Conservation (phyloP, 2,329 filamentous ascomycete species). For the Clonostachys sp. region DNA sequence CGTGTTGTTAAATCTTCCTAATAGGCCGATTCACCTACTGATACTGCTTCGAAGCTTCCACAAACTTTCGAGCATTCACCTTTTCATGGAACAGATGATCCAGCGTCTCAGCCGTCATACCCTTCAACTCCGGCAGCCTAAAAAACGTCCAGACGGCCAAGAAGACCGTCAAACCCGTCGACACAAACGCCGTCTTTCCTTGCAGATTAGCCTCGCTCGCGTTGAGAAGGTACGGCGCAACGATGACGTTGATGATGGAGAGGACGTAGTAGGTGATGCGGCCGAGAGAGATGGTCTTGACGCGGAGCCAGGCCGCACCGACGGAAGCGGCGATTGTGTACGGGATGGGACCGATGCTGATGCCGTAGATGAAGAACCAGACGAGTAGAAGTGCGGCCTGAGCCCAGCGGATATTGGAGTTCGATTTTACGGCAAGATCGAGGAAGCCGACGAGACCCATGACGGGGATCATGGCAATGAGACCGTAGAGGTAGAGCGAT, state of each 20-base stretch:
- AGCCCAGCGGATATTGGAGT: slow-evolving; percentile 24
- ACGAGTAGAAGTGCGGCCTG: slow-evolving; percentile 26
- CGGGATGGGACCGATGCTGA: slow-evolving; percentile 38
- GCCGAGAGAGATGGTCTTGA: slow-evolving; percentile 12
- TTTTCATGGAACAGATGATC: no score
- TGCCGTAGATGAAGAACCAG: slow-evolving; percentile 34
- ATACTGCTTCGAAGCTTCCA: no score
- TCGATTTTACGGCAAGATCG: slow-evolving; percentile 60
- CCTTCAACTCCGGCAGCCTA: slow-evolving; percentile 49
- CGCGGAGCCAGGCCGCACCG: slow-evolving; percentile 22
- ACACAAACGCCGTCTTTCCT: slow-evolving; percentile 37
- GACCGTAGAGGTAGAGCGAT: slow-evolving; percentile 37
- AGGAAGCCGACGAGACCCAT: slow-evolving; percentile 81
- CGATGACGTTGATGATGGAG: slow-evolving; percentile 10
- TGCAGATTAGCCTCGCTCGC: slow-evolving; percentile 28
- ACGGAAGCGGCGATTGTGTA: slow-evolving; percentile 33
- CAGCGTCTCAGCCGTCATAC: no score
- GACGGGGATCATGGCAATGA: slow-evolving; percentile 46
- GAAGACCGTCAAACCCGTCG: slow-evolving; percentile 41
- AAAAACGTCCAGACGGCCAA: slow-evolving; percentile 43
- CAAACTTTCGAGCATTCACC: no score
- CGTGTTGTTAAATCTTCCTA: no score
- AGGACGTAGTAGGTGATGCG: slow-evolving; percentile 10
- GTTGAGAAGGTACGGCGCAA: slow-evolving; percentile 28
- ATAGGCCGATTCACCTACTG: no score